A percentile compares a stretch with the other conserved stretches of the same genome.
phyloP scores from a whole-genome alignment of 768 basidiomycete species.

The Imleria badia region DNA sequence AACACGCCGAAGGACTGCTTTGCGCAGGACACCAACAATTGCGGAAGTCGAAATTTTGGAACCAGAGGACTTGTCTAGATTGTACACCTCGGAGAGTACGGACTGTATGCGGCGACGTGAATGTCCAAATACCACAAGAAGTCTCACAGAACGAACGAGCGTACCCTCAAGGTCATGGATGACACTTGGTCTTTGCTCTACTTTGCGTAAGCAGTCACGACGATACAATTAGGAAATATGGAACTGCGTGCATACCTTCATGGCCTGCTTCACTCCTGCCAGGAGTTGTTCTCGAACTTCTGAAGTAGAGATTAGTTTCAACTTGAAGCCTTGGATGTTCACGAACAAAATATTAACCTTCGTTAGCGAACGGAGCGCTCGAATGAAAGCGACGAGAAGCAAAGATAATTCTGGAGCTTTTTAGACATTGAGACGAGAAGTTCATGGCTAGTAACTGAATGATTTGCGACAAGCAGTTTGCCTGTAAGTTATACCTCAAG shows the following conservation, averaged over 20 bases:
- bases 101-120: conserved; percentile 41
- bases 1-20: conserved; percentile 59
- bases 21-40: conserved; percentile 55
- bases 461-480: neutral
- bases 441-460: conserved; percentile 11
- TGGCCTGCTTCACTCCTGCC: conserved; percentile 57
- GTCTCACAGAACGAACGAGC: conserved; percentile 14
- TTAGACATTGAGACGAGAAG: conserved; percentile 12
- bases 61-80: conserved; percentile 56
- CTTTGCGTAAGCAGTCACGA: neutral
- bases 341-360: conserved; percentile 18
- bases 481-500: no score
- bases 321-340: neutral
- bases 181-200: conserved; percentile 57
- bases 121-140: neutral
- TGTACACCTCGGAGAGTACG: conserved; percentile 66
- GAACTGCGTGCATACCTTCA: conserved; percentile 56
- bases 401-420: conserved; percentile 2
- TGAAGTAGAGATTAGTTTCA: conserved; percentile 19
- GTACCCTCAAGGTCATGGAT: conserved; percentile 58
- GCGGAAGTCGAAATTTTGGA: conserved; percentile 46
- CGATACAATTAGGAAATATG: neutral
- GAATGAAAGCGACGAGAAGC: conserved; percentile 12
- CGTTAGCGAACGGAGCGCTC: conserved; percentile 10
- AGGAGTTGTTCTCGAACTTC: conserved; percentile 55